phyloP scores from a whole-genome alignment of 352 stramenopile genomes.

The Elongisporangium prolatum region DNA sequence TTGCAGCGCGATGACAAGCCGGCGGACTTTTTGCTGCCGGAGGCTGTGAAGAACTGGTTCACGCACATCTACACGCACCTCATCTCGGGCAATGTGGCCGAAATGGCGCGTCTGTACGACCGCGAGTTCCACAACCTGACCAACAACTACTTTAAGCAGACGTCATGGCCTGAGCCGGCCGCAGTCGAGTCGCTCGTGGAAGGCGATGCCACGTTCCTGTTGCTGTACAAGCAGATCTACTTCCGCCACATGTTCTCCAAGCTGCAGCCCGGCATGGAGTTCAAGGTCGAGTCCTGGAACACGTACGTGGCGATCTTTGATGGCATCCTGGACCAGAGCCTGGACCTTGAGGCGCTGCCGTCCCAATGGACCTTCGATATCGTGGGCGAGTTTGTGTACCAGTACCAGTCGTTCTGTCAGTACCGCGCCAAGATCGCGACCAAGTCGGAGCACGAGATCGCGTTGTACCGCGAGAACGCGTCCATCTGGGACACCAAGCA shows the following conservation, averaged over 20 bases:
- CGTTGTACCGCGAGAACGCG: slow-evolving; percentile 59
- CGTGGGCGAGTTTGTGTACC: slow-evolving; percentile 98
- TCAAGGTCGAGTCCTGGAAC: slow-evolving; percentile 90
- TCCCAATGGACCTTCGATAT: slow-evolving; percentile 98
- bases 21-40: slow-evolving; percentile 82
- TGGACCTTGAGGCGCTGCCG: slow-evolving; percentile 84
- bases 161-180: slow-evolving; percentile 91
- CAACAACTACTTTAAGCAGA: slow-evolving; percentile 94
- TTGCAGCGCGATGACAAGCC: slow-evolving; percentile 77
- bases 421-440: slow-evolving; percentile 85
- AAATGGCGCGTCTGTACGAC: slow-evolving; percentile 86
- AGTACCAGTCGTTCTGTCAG: slow-evolving; percentile 99
- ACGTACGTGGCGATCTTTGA: slow-evolving; percentile 96
- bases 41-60: slow-evolving; percentile 88
- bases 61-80: slow-evolving; percentile 84
- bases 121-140: slow-evolving; percentile 85
- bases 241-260: slow-evolving; percentile 95
- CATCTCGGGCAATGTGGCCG: slow-evolving; percentile 70
- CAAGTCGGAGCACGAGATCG: slow-evolving; percentile 59
- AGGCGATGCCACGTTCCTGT: slow-evolving; percentile 89
- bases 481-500: slow-evolving; percentile 95
- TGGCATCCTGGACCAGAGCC: slow-evolving; percentile 81
- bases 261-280: slow-evolving; percentile 82
- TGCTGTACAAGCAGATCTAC: slow-evolving; percentile 96
- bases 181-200: slow-evolving; percentile 81